phyloP scores from a whole-genome alignment of 2,329 filamentous ascomycete species.

The Hortaea werneckii region DNA sequence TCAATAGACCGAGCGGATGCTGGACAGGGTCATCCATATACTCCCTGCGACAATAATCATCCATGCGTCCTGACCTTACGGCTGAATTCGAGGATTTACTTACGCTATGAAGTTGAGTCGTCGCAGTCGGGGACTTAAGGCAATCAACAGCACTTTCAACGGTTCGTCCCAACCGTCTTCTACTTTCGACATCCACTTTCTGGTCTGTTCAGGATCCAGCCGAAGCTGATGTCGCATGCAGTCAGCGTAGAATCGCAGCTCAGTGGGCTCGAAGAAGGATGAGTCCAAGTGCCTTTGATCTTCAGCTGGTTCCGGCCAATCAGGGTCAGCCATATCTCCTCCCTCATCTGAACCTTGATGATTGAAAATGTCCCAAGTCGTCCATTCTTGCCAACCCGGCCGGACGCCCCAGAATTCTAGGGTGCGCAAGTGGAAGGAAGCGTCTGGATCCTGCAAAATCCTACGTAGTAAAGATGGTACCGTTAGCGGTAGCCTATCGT shows the following conservation, averaged over 20 bases:
- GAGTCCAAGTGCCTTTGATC: neutral
- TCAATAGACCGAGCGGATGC: constrained; percentile 2
- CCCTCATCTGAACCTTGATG: neutral
- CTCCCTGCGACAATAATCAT: neutral
- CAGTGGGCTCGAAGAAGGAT: constrained; percentile 4
- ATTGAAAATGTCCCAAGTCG: neutral
- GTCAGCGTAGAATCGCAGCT: constrained; percentile 2
- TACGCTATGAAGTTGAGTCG: constrained; percentile 8
- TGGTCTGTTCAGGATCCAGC: neutral
- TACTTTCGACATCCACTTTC: constrained; percentile 4
- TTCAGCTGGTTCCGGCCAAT: constrained; percentile 2
- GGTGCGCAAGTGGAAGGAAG: constrained; percentile 6
- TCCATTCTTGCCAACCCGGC: constrained; percentile 6
- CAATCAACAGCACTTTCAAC: constrained; percentile 9
- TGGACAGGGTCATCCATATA: neutral
- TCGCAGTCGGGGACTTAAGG: constrained; percentile 5
- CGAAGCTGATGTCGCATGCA: constrained; percentile 4
- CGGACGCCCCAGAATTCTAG: constrained; percentile 7
- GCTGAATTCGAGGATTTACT: too few species aligned
- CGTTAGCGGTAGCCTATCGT: constrained; percentile 1
- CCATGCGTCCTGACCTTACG: too few species aligned
- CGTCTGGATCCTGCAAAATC: constrained; percentile 1
- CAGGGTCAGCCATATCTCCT: neutral
- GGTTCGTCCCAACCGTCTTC: constrained; percentile 9
- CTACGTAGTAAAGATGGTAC: constrained; percentile 1